These are phyloP conservation scores for Lentithecium fluviatile DNA, from an alignment of 495 filamentous ascomycete species.

Conservation along the genomic window DNA sequence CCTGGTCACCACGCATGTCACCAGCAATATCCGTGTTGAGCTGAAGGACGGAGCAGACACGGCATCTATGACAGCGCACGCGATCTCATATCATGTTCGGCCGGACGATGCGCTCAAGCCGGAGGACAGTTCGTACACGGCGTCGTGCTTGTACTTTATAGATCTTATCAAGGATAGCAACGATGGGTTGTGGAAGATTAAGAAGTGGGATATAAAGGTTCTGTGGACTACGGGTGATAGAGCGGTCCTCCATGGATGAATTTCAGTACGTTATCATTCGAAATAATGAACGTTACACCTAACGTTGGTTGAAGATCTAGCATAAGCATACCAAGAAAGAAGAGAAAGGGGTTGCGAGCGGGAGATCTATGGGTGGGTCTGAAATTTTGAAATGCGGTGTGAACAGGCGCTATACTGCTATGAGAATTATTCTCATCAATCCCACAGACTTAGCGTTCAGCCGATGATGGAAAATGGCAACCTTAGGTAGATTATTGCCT, in stretches of 20 bases:
- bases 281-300: constrained; percentile 8
- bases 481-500: too few relatives aligned
- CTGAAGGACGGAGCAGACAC: constrained; percentile 28
- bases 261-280: neutral
- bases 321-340: constrained; percentile 3
- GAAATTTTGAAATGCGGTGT: too few relatives aligned
- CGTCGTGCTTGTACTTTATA: constrained; percentile 21
- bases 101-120: constrained; percentile 24
- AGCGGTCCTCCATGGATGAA: constrained; percentile 19
- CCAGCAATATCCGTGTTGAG: constrained; percentile 35
- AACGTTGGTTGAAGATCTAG: constrained; percentile 9
- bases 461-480: too few relatives aligned
- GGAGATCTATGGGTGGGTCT: constrained; percentile 5
- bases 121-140: constrained; percentile 22
- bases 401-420: too few relatives aligned
- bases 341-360: constrained; percentile 6
- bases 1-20: constrained; percentile 28
- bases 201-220: constrained; percentile 29
- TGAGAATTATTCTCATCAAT: too few relatives aligned
- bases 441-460: too few relatives aligned
- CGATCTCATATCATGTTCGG: constrained; percentile 31
- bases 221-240: constrained; percentile 32
- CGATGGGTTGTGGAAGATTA: constrained; percentile 36
- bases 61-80: constrained; percentile 27
- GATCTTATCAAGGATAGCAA: constrained; percentile 29